Base-by-base conservation (phyloP, 1,139 yeast species). In the Kodamaea derodonti region DNA sequence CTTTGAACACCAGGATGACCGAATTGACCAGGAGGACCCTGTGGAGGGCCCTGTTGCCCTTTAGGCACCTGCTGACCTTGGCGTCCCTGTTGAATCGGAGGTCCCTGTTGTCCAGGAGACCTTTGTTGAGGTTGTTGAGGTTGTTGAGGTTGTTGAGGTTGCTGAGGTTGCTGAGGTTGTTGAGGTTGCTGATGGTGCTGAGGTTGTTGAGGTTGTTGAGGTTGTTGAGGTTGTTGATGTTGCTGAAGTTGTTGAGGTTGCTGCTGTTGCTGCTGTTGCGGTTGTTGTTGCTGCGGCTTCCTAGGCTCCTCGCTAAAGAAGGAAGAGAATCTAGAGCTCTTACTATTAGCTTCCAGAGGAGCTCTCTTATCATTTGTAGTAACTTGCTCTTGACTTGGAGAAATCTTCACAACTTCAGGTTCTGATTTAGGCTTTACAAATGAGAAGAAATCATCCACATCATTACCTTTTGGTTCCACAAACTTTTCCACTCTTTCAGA, bases 391-490 rank as follows among this genome's bases (percentile, higher is more conserved):
- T 24, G 26, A n/a, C 6, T 8, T 7, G 29, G 29, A 6, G 14
- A 5, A 8, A 14, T 8, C 7, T 13, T 13, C 16, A 33, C 36
- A 20, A n/a, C 29, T 26, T 9, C 4, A 18, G 22, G 22, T 16
- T 30, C 30, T 13, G 34, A 39, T 24, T 45, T 52, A 13, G 70
- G 62, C 39, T 62, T 64, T 23, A 62, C 71, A 45, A 70, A 65
- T 1, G 77, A 69, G 46, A 75, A 75, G 49, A 75, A 75, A 43
- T 61, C 69, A 44, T 75, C 80, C 32, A 73, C 75, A 20, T 72
- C 74, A 41, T 72, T 72, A 12, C 68, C 66, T 20, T 61, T 56
- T 25, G 37, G 43, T 35, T 48, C 55, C 3, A 54, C 52, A 7
- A n/a, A 7, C 7, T 14, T 25, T 25, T 8, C 28, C 6, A 9